Evolutionary conservation across 345 rosid genomes (phyloP).

Genomic region (Rhodomyrtus tomentosa): DNA sequence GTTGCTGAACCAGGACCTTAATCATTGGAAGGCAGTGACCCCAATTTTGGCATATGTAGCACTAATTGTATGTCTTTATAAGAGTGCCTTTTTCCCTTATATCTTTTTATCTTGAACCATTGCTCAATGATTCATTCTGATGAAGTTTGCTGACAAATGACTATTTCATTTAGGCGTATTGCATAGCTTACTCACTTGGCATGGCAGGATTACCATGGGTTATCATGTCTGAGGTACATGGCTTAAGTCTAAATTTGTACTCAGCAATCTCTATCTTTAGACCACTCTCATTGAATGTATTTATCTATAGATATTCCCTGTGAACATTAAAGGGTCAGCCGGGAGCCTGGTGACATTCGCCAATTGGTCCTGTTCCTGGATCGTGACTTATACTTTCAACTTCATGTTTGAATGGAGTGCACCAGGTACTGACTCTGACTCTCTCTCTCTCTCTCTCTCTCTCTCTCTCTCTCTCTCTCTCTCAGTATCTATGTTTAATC

Average conservation of each 20-base stretch:
- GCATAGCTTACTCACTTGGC: neutral
- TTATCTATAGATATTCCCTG: slow-evolving; percentile 34
- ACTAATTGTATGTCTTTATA: slow-evolving; percentile 7
- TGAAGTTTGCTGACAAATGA: neutral
- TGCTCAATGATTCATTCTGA: neutral
- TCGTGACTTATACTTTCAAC: slow-evolving; percentile 37
- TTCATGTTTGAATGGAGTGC: slow-evolving; percentile 45
- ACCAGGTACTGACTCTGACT: slow-evolving; percentile 11
- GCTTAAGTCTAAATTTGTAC: neutral
- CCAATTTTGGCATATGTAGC: slow-evolving; percentile 18
- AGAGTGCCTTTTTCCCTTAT: neutral
- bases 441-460: neutral
- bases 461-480: neutral
- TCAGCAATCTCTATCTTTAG: too few species aligned
- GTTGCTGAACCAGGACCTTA: slow-evolving; percentile 3
- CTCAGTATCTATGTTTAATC: neutral
- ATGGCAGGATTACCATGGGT: slow-evolving; percentile 9
- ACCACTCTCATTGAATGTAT: neutral
- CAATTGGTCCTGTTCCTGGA: slow-evolving; percentile 29
- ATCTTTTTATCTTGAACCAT: neutral
- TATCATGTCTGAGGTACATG: slow-evolving; percentile 15
- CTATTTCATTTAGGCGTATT: neutral
- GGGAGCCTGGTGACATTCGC: slow-evolving; percentile 39
- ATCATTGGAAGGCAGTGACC: slow-evolving; percentile 3
- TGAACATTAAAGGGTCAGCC: slow-evolving; percentile 36